Conservation (phyloP, 208 protist genomes). For the Leishmania gerbilli region DNA sequence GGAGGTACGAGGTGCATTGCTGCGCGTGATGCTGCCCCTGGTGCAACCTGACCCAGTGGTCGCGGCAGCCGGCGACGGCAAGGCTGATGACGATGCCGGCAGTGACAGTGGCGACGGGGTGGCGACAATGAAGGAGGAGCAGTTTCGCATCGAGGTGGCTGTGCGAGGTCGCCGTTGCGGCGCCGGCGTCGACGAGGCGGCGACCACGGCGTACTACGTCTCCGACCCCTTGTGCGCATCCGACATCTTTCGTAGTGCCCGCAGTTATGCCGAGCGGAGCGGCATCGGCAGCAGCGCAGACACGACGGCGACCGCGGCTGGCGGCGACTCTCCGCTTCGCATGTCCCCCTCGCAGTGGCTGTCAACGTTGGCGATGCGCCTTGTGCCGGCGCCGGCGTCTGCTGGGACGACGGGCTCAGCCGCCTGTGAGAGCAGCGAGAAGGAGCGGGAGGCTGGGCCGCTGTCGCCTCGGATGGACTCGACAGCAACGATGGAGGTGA, state of each 20-base stretch:
- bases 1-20: not conserved
- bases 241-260: not conserved
- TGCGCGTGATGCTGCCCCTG: conserved; percentile 1
- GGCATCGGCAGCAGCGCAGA: not conserved
- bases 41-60: not conserved
- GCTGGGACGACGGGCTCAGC: not conserved
- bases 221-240: conserved; percentile 13
- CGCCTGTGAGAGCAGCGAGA: not conserved
- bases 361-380: conserved; percentile 6
- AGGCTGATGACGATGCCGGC: not conserved
- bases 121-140: conserved; percentile 1
- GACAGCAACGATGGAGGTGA: conserved; percentile 14
- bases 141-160: conserved; percentile 17
- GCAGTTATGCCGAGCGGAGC: not conserved
- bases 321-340: not conserved
- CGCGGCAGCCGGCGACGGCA: not conserved
- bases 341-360: not conserved
- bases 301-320: not conserved
- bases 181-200: not conserved
- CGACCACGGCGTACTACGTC: conserved; percentile 2
- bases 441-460: not conserved
- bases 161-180: conserved; percentile 10
- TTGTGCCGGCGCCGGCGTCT: not conserved
- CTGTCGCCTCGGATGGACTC: not conserved
- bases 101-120: not conserved